Evolutionary conservation across 441 rosid species (phyloP).

Genomic region (Syzygium syzygioides): DNA sequence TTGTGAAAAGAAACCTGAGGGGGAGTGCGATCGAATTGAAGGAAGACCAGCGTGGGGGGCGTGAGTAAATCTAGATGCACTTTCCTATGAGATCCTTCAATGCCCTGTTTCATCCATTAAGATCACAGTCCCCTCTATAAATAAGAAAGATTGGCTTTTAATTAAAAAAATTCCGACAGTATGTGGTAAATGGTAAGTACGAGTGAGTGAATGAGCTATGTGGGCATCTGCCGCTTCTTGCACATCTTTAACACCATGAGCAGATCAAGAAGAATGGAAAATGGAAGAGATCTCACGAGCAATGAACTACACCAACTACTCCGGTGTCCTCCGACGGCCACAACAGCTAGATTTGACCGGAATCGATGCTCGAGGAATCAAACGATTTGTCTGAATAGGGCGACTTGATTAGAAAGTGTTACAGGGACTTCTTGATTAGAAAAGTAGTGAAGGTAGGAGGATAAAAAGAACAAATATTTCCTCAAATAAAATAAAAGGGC

Average conservation of each 20-base stretch:
- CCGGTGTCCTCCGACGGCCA: accelerated
- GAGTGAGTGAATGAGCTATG: background rate
- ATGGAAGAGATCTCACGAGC: no score
- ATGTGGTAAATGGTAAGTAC: background rate
- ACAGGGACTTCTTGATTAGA: background rate
- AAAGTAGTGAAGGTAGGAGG: background rate
- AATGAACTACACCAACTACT: background rate
- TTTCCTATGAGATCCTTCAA: conserved; percentile 16
- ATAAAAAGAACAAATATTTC: background rate
- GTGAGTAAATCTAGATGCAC: conserved; percentile 10
- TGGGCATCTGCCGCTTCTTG: background rate
- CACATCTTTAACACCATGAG: background rate
- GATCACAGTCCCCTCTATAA: background rate
- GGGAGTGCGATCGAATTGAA: background rate
- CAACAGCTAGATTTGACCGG: accelerated
- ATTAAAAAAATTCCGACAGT: background rate
- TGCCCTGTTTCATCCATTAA: conserved; percentile 5
- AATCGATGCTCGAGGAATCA: accelerated
- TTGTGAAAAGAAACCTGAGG: conserved; percentile 6
- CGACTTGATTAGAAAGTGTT: background rate
- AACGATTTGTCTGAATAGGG: background rate
- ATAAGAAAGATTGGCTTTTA: background rate
- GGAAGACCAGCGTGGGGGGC: background rate
- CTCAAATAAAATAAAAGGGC: background rate
- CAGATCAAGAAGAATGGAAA: background rate